phyloP scores from a whole-genome alignment of 2,329 filamentous ascomycete species.

The Sodiomyces alkalinus region DNA sequence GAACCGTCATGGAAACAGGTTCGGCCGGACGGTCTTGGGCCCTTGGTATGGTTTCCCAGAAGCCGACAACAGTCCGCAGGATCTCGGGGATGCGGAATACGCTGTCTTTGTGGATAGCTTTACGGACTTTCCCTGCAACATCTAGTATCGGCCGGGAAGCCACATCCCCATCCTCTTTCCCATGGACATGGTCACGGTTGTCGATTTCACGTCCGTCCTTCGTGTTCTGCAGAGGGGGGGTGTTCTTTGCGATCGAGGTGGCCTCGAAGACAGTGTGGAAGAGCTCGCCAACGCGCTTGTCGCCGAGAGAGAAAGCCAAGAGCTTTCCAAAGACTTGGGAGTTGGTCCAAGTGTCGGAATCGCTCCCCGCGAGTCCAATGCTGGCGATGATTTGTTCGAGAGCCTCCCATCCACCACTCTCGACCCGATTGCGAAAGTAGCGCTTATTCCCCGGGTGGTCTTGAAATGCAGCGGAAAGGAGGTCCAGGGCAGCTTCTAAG shows the following conservation, averaged over 20 bases:
- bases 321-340: slow-evolving; percentile 71
- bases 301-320: slow-evolving; percentile 65
- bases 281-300: slow-evolving; percentile 56
- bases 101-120: slow-evolving; percentile 34
- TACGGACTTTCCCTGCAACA: slow-evolving; percentile 24
- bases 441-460: slow-evolving; percentile 74
- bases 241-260: background rate
- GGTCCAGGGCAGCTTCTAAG: slow-evolving; percentile 54
- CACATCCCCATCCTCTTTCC: slow-evolving; percentile 11
- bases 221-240: background rate
- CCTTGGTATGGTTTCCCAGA: slow-evolving; percentile 48
- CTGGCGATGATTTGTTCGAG: slow-evolving; percentile 59
- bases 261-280: slow-evolving; percentile 37
- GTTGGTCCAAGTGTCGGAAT: slow-evolving; percentile 52
- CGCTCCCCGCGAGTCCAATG: slow-evolving; percentile 47
- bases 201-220: background rate
- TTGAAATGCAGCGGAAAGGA: slow-evolving; percentile 60
- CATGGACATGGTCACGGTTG: no score
- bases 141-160: slow-evolving; percentile 2
- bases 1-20: slow-evolving; percentile 45
- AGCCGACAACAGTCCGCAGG: slow-evolving; percentile 43
- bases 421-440: slow-evolving; percentile 67
- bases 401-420: slow-evolving; percentile 63
- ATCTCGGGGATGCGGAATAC: slow-evolving; percentile 47
- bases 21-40: slow-evolving; percentile 26